Evolutionary conservation across 2,329 filamentous ascomycete genomes (phyloP), one percentile per base, ranked within the genome.

Genomic region (Fusarium sp.): DNA sequence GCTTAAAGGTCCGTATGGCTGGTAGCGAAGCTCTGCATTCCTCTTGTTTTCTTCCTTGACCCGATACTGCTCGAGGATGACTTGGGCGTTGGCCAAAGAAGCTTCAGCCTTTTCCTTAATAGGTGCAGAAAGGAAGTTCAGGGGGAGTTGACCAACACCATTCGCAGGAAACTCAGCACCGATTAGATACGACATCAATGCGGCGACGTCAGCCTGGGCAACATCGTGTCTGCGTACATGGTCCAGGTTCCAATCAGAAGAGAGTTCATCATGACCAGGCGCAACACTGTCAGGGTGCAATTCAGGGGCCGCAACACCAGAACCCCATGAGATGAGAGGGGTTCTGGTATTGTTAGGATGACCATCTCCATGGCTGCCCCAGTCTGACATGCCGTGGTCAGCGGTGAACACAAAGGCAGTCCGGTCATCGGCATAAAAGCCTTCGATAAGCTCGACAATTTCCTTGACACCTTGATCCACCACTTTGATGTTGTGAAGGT

Each of bases 341-440:
- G 96, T 99, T 53, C 96, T 89, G 5, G 96, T 99, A 75, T 98
- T 99, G 79, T 99, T 93, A 1, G 96, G 96, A 80, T 99, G 94
- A 10, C 96, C 96, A 79, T 99, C 96, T 40, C 97, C 97, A 78
- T 99, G 97, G 74, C 94, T 98, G n/a, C 97, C 96, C 91, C 92
- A 98, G 80, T 99, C 96, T 76, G 93, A 98, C 96, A 99, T 99
- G 20, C 96, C 96, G 79, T 99, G 96, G 77, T 99, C 96, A 10
- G 96, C 96, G 2, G 97, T 99, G 78, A 99, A 99, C 18, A 99
- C 89, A 78, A 95, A 99, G 0, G 97, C 93, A 0, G 96, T 98
- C 79, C 96, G 90, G 57, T 88, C 91, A 73, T 94, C 91, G 7
- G 82, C 86, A 75, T 98, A 99, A 78, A 98, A 99, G 14, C 91